A percentile compares a stretch with the other conserved stretches of the same genome.
Conservation (phyloP, 2,329 filamentous ascomycete genomes). For the Aureobasidium musti region DNA sequence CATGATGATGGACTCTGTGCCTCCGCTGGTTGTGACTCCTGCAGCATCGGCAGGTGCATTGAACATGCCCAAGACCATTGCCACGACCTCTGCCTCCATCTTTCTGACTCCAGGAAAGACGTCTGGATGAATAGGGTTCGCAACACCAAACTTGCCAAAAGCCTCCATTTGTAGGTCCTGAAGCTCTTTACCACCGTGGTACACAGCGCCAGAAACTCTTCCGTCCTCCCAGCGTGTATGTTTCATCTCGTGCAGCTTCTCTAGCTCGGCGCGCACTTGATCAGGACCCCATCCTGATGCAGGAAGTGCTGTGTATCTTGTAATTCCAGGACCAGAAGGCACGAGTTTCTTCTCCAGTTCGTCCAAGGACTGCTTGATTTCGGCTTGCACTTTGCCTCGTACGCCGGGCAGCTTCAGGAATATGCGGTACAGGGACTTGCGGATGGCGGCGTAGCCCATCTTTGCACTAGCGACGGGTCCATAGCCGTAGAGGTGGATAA, state of each 20-base stretch:
- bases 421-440: constrained; percentile 75
- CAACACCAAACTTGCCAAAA: constrained; percentile 89
- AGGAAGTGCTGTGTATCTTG: constrained; percentile 73
- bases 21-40: constrained; percentile 87
- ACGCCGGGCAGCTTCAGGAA: constrained; percentile 88
- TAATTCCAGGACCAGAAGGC: constrained; percentile 67
- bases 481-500: constrained; percentile 85
- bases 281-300: constrained; percentile 82
- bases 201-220: constrained; percentile 89
- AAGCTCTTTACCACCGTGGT: constrained; percentile 85
- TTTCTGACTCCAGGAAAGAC: constrained; percentile 97
- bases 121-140: constrained; percentile 96
- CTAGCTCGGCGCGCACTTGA: constrained; percentile 75
- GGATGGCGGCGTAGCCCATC: constrained; percentile 71
- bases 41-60: constrained; percentile 82
- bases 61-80: constrained; percentile 81
- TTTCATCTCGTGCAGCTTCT: constrained; percentile 77
- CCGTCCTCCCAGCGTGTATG: constrained; percentile 98
- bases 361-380: constrained; percentile 75
- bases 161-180: constrained; percentile 86
- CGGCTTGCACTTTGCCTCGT: constrained; percentile 78
- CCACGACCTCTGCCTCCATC: constrained; percentile 98
- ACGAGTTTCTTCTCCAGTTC: constrained; percentile 86
- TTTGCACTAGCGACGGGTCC: constrained; percentile 77
- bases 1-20: constrained; percentile 96